Conservation (phyloP, 164 flowering plant species). For the Taxillus chinensis region DNA sequence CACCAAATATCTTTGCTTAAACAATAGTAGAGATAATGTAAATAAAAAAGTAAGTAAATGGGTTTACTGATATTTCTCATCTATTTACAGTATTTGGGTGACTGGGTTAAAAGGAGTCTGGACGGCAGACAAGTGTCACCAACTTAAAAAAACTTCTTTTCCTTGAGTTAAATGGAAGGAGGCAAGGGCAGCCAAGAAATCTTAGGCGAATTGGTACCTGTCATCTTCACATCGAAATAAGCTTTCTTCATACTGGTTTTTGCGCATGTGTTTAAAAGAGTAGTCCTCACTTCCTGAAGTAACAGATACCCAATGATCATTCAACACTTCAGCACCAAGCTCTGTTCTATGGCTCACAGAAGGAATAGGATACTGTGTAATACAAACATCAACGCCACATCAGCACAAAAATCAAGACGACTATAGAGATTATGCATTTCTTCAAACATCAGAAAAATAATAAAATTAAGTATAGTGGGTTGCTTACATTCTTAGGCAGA, state of each 20-base stretch:
- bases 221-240: slow-evolving; percentile 97
- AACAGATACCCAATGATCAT: slow-evolving; percentile 96
- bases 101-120: too few relatives aligned
- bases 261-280: slow-evolving; percentile 97
- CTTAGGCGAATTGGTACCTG: slow-evolving; percentile 37
- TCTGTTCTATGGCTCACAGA: slow-evolving; percentile 75
- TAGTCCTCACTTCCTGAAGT: slow-evolving; percentile 99
- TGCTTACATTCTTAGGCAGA: slow-evolving; percentile 76
- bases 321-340: slow-evolving; percentile 75
- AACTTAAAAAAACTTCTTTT: too few relatives aligned
- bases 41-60: too few relatives aligned
- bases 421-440: too few relatives aligned
- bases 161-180: background rate
- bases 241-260: slow-evolving; percentile 98
- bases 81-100: too few relatives aligned
- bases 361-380: slow-evolving; percentile 76
- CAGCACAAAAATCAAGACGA: background rate
- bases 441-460: background rate
- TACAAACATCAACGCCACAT: background rate
- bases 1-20: too few relatives aligned
- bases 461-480: background rate
- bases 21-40: too few relatives aligned
- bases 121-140: too few relatives aligned
- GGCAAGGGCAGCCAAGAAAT: background rate
- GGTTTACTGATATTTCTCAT: too few relatives aligned